phyloP scores from a whole-genome alignment of 495 filamentous ascomycete species.

The Hyaloscypha finlandica region DNA sequence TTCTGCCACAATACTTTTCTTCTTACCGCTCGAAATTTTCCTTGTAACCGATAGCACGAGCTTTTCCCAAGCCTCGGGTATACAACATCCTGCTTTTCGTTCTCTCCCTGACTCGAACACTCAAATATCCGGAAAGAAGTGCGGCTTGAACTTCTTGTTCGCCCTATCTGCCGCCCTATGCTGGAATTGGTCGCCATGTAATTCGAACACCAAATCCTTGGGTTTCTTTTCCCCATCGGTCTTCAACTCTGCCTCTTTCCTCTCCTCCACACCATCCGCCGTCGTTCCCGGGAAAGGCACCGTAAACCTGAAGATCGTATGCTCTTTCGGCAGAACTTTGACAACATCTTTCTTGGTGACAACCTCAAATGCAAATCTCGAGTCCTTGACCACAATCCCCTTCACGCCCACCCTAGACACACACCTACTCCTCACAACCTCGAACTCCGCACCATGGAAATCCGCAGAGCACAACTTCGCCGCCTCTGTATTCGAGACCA shows the following conservation, averaged over 20 bases:
- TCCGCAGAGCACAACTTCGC: constrained; percentile 80
- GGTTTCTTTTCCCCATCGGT: constrained; percentile 1
- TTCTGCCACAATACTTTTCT: background rate
- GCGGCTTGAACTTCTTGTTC: constrained; percentile 86
- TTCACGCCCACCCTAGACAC: constrained; percentile 76
- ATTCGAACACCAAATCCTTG: constrained; percentile 71
- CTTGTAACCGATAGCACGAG: background rate
- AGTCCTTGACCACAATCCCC: constrained; percentile 88
- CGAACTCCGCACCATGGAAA: constrained; percentile 83
- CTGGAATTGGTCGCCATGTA: constrained; percentile 86
- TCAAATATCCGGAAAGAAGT: constrained; percentile 69
- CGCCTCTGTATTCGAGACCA: constrained; percentile 50
- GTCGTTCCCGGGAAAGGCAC: constrained; percentile 44
- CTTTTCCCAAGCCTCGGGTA: background rate
- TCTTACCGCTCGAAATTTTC: background rate
- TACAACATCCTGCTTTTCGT: background rate
- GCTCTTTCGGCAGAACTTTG: constrained; percentile 82
- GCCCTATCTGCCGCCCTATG: constrained; percentile 80
- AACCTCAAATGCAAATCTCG: constrained; percentile 82
- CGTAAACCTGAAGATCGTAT: constrained; percentile 79
- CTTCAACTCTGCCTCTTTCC: constrained; percentile 10
- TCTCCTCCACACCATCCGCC: constrained; percentile 6
- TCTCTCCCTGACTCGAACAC: background rate
- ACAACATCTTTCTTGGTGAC: constrained; percentile 69
- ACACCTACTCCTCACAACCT: constrained; percentile 81